Base-by-base conservation (phyloP, 2,329 filamentous ascomycete species). In the Stachybotrys echinatus region DNA sequence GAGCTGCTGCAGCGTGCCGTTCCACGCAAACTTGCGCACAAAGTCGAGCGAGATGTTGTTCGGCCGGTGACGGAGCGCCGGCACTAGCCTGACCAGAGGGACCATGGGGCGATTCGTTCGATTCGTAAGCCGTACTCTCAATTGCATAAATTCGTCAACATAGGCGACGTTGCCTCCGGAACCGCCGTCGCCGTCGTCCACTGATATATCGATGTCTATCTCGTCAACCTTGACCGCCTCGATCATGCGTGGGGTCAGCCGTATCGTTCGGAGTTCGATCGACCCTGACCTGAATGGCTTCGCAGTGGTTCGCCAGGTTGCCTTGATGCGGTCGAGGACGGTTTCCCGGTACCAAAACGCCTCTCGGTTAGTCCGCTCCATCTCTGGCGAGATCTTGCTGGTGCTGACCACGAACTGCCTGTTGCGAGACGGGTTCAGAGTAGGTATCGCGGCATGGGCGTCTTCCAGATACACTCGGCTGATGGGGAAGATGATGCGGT, bases 381-480 rank as follows among this genome's bases (percentile, higher is more conserved):
- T 81, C 55, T 94, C 89, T 0, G 89, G 88, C 0, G 87, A 85
- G 50, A 92, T 82, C 59, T 88, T 88, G 62, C 83, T 85, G 17
- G 85, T 81, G 66, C 88, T 94, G 42, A 96, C 89, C 23, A 96
- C 89, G 60, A 95, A 96, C 62, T 96, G 92, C n/a, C 91, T 81
- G 62, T 90, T 87, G n/a, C 87, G 84, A 0, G 86, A 84, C 1
- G 87, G 87, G 56, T 92, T 91, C 10, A 96, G 75, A 1, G 84
- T 85, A 1, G 91, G 92, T 38, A 96, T 88, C 2, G 86, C 76
- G 2, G 85, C 84, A 61, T 91, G 83, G 3, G 89, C 84, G 54
- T 94, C 81, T n/a, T 84, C 76, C 19, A 96, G 67, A 62, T 88
- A 88, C 38, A 95, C 76, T 34, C 88, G 83, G 48, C 82, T 87